Evolutionary conservation across 805 yeast genomes (phyloP), one percentile per base, ranked within the genome.

Genomic region (Hemisphaericaspora nanyangensis): DNA sequence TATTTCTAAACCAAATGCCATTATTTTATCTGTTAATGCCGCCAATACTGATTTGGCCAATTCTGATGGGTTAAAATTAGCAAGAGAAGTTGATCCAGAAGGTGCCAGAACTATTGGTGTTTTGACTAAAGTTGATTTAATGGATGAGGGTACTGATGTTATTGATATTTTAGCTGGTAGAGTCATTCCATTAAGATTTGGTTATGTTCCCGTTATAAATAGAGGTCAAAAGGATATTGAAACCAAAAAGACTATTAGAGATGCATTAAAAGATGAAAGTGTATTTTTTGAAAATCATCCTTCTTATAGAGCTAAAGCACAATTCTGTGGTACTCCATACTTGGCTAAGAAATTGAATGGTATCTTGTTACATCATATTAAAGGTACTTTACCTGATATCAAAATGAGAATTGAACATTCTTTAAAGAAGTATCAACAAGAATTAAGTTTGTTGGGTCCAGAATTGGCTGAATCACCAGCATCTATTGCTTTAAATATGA

Each of bases 131-230:
- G 84, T 93, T 40, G 99, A 93, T 65, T 76, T 93, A 50, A 93
- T 93, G 99, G 99, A 93, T 61, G 82, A 86, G 53, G 99, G 99
- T 41, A 93, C 99, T 4, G 96, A 93, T 66, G 98, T 93, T 31
- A 79, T 89, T 52, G 99, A 93, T 60, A 90, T 93, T 53, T 72
- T 93, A 46, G 91, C 97, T 12, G 96, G 97, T 37, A 76, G 96
- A 61, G 95, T 93, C 35, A 90, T 93, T 55, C 97, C 97, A 11
- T 76, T 93, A 54, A 77, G 96, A 65, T 84, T 87, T 44, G 99
- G 99, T 41, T 93, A 91, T 56, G 95, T 90, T 43, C 98, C 99
- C 2, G 99, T 93, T 39, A 89, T 90, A 53, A 89, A 89, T 67
- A 81, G 99, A 68, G 96, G 97, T 54, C 99, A 93, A 70, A 87